Percentiles rank a stretch among this genome's conserved stretches.
Conservation (phyloP, 768 basidiomycete species). For the Fomitopsis pulvina region DNA sequence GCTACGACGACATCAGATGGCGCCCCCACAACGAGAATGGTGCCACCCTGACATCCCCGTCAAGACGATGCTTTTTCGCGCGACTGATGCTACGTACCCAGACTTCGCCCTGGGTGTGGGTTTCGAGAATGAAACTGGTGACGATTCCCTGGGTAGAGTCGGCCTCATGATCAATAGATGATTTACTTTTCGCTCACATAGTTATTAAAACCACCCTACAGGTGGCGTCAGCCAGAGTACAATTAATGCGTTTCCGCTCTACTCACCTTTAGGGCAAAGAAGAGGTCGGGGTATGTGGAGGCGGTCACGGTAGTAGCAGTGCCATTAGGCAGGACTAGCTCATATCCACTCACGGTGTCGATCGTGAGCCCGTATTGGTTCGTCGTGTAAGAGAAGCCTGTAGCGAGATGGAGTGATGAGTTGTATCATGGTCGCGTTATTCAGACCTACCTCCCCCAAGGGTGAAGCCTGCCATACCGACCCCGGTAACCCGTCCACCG, state of each 20-base stretch:
- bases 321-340: conserved; percentile 53
- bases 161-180: neutral
- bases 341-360: conserved; percentile 47
- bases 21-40: conserved; percentile 30
- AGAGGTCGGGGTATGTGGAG: conserved; percentile 29
- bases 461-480: conserved; percentile 23
- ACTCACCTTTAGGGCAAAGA: conserved; percentile 37
- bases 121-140: conserved; percentile 48
- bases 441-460: conserved; percentile 45
- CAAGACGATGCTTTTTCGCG: neutral
- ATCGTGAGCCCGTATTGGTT: conserved; percentile 54
- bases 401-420: neutral
- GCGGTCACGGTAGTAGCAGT: conserved; percentile 30
- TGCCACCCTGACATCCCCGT: conserved; percentile 51
- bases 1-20: conserved; percentile 27
- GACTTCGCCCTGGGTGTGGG: conserved; percentile 47
- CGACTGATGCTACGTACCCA: conserved; percentile 42
- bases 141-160: conserved; percentile 43
- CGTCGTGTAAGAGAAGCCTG: conserved; percentile 59
- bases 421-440: neutral
- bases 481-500: conserved; percentile 51
- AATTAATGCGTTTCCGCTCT: neutral
- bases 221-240: neutral
- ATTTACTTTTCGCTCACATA: conserved; percentile 28
- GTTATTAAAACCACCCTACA: conserved; percentile 57